Evolutionary conservation across 257 asterid genomes (phyloP).

Genomic region (Ilex asprella): DNA sequence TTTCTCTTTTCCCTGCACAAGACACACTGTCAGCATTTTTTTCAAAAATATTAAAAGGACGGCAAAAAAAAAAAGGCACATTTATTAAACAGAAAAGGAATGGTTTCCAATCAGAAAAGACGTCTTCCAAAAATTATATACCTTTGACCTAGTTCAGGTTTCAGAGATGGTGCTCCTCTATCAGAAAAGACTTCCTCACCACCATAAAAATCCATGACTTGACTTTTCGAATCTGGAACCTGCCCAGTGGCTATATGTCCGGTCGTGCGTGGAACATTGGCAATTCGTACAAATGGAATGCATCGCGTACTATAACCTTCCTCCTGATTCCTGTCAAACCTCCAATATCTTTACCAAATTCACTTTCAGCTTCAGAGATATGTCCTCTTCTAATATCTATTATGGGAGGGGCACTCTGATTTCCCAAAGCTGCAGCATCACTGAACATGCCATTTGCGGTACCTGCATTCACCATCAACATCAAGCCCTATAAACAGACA

Average conservation of each 20-base stretch:
- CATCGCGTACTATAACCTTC: too few relatives aligned
- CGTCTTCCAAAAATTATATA: conserved; percentile 14
- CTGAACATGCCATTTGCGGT: conserved; percentile 63
- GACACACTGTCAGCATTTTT: conserved; percentile 6
- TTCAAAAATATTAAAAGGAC: not conserved
- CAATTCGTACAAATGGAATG: too few relatives aligned
- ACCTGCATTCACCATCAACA: conserved; percentile 28
- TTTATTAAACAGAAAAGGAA: too few relatives aligned
- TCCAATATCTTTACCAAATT: conserved; percentile 13
- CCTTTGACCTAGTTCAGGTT: conserved; percentile 41
- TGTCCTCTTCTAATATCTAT: conserved; percentile 45
- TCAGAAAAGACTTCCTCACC: conserved; percentile 21
- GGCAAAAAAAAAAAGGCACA: not conserved
- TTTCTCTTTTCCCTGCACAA: conserved; percentile 51
- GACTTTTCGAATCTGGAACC: too few relatives aligned
- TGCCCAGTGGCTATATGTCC: too few relatives aligned
- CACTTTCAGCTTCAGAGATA: conserved; percentile 27
- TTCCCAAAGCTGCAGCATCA: conserved; percentile 51
- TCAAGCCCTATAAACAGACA: not conserved
- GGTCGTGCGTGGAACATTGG: too few relatives aligned
- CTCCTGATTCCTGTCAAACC: conserved; percentile 9
- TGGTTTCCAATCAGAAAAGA: not conserved
- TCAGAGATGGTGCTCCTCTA: conserved; percentile 17
- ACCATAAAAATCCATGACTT: conserved; percentile 6
- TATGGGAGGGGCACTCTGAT: conserved; percentile 97